Base-by-base conservation (phyloP, 2,329 filamentous ascomycete genomes). In the Dothidotthia symphoricarpi region DNA sequence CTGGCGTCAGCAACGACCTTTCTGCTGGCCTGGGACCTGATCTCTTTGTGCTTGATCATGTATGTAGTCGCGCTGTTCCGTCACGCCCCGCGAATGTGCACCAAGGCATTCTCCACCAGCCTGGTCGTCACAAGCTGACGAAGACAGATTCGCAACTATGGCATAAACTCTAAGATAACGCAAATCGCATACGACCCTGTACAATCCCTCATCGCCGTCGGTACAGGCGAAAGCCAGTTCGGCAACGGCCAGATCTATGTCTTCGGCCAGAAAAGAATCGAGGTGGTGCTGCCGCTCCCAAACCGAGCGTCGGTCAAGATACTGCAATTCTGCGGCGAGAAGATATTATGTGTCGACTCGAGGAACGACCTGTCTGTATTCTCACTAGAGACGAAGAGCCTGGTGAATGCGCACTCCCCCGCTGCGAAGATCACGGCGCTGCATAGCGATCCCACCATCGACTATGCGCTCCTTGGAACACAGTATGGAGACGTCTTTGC, bases 101-200 rank as follows among this genome's bases (percentile, higher is more conserved):
- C 24, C 35, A 13, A 24, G n/a, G n/a, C n/a, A n/a, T n/a, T n/a
- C n/a, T n/a, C n/a, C n/a, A n/a, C n/a, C n/a, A n/a, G n/a, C n/a
- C n/a, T 13, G 24, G 25, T 31, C 24, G 28, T 31, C 41, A 16
- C 39, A 44, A 41, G 42, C 58, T 57, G 45, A 55, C 52, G 31
- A 17, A 26, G 32, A 22, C 47, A 64, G 61, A 58, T 65, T 39
- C 55, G 53, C 43, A 61, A 63, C 47, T 65, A 57, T 41, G 59
- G 90, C 44, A 83, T 96, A 67, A 74, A 74, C 53, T 70, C 66
- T 16, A 78, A 78, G 53, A 75, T 77, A 56, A 88, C 87, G 56
- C 86, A 85, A 49, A 72, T 97, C 49, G 86, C 89, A 44, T 97
- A 95, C 71, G 90, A 97, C 52, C 90, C 93, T 1, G 78, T 96